Percentiles rank a stretch among this genome's conserved stretches.
phyloP scores from a whole-genome alignment of 257 asterid genomes.

The Capsicum pubescens region DNA sequence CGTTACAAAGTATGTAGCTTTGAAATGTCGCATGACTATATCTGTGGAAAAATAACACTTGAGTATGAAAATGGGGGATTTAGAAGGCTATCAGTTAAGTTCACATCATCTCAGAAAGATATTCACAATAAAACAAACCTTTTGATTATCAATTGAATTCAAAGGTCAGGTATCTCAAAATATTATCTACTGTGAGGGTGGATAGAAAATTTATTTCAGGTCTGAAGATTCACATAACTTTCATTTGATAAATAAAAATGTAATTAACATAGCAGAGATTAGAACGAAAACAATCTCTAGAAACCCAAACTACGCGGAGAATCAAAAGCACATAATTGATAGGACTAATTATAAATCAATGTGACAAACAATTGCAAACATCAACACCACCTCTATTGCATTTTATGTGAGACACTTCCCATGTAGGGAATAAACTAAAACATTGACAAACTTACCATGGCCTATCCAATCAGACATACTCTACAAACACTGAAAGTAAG shows the following conservation, averaged over 20 bases:
- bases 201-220: neutral
- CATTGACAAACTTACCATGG: no score
- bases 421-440: no score
- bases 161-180: neutral
- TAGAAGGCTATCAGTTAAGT: neutral
- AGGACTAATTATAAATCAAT: neutral
- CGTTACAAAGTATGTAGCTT: neutral
- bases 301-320: neutral
- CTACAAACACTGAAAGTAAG: neutral
- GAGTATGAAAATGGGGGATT: neutral
- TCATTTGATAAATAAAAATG: neutral
- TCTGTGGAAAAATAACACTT: neutral
- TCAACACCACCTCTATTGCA: neutral
- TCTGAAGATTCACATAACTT: neutral
- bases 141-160: neutral
- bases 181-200: neutral
- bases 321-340: neutral
- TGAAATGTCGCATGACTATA: neutral
- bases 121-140: neutral
- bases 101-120: neutral
- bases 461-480: neutral
- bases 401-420: neutral
- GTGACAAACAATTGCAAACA: neutral
- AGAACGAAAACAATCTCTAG: neutral
- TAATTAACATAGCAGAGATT: neutral